Base-by-base conservation (phyloP, 495 filamentous ascomycete species). In the Baudoinia panamericana region DNA sequence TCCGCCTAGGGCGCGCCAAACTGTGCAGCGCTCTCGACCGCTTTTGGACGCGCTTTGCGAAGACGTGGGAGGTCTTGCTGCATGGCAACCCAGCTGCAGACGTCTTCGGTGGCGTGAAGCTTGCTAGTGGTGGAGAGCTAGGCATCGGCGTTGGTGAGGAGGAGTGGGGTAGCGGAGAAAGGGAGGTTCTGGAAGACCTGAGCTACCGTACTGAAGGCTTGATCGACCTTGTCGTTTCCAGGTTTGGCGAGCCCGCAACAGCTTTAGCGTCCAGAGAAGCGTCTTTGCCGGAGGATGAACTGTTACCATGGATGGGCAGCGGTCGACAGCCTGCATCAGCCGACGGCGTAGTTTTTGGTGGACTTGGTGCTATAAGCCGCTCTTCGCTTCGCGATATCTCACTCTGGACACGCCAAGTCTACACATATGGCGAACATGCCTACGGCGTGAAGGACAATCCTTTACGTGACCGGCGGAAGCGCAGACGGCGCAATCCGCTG, bases 131-230 rank as follows among this genome's bases (percentile, higher is more conserved):
- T 26, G 90, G 88, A 5, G 85, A 93, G 61, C 74, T 94, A 18
- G 92, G 90, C 13, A 72, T 93, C 12, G 92, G 92, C 1, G 86
- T 95, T 10, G 90, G 87, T 22, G 86, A 93, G 54, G 86, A 94
- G 61, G 83, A 93, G 43, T 76, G 86, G 64, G 86, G 87, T 2
- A 93, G 84, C 49, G 84, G 84, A 11, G 86, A 93, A 62, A 64
- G 87, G 52, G 85, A 86, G 51, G 88, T 95, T 1, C 65, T 99
- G 1, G 90, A 93, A 56, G 84, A 82, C 13, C 76, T 93, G 51
- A 73, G 83, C 7, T 43, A 59, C 57, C 46, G 82, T 62, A 58
- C 68, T 24, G 64, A 75, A 61, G 90, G 69, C 21, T 74, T 76
- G 42, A 70, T 93, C 15, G 90, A 97, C 58, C 48, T 96, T 36